Evolutionary conservation across 2,329 filamentous ascomycete species (phyloP).

Genomic region (Camillea tinctor): DNA sequence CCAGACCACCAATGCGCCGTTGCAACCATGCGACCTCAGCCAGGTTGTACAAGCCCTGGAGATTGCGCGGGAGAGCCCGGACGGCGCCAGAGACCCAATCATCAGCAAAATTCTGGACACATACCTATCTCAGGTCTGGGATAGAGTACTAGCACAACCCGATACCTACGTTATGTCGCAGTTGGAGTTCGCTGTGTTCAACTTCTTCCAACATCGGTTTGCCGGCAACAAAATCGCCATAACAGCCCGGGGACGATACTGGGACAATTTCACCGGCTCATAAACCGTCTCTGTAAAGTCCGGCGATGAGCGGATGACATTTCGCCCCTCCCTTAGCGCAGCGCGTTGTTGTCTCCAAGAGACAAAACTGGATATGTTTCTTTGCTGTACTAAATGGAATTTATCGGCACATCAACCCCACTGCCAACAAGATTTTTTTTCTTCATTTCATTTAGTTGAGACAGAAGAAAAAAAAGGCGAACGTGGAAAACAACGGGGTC

Average conservation of each 20-base stretch:
- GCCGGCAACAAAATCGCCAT: constrained; percentile 47
- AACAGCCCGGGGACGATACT: constrained; percentile 52
- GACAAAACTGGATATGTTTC: not conserved
- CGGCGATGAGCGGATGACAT: not conserved
- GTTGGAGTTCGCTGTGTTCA: constrained; percentile 84
- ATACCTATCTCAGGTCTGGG: constrained; percentile 65
- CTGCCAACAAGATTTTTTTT: not conserved
- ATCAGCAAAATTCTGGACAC: constrained; percentile 65
- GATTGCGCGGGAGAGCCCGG: constrained; percentile 70
- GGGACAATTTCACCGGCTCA: constrained; percentile 41
- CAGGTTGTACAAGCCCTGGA: constrained; percentile 67
- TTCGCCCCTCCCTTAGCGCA: not conserved
- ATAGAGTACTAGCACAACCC: constrained; percentile 62
- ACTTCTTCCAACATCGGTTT: constrained; percentile 74
- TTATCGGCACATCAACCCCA: no score
- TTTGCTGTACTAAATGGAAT: not conserved
- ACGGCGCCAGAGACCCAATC: constrained; percentile 60
- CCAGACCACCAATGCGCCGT: constrained; percentile 4
- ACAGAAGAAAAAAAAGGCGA: not conserved
- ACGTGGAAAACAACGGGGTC: no score
- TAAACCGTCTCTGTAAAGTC: not conserved
- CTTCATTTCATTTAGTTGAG: not conserved
- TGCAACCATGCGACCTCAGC: constrained; percentile 34
- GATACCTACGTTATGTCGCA: constrained; percentile 69
- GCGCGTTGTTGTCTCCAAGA: not conserved